A percentile compares a stretch with the other conserved stretches of the same genome.
Conservation (phyloP, 352 stramenopile genomes). For the Globisporangium cystogenes region DNA sequence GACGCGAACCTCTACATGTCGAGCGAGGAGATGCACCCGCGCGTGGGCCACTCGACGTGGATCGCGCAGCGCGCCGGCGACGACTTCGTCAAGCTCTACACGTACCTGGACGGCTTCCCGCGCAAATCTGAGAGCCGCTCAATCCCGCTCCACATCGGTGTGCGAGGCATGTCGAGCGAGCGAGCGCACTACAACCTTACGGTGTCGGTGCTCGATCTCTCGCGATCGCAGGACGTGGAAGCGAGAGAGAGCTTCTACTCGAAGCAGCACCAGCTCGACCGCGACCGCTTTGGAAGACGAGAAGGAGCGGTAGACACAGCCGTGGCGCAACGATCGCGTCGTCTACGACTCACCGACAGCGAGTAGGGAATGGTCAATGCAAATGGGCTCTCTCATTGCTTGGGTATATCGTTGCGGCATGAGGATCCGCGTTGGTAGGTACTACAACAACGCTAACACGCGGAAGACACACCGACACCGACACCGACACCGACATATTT, state of each 20-base stretch:
- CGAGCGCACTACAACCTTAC: conserved; percentile 37
- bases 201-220: conserved; percentile 58
- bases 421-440: no score
- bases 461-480: no score
- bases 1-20: conserved; percentile 74
- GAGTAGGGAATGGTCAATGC: not conserved
- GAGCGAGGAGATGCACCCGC: conserved; percentile 58
- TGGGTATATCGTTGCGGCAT: no score
- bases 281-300: conserved; percentile 5
- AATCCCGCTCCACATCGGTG: conserved; percentile 68
- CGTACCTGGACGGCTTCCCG: conserved; percentile 75
- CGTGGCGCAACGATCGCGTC: not conserved
- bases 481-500: no score
- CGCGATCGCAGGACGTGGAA: conserved; percentile 38
- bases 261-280: conserved; percentile 23
- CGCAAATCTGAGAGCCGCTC: conserved; percentile 46
- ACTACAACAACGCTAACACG: no score
- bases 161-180: conserved; percentile 35
- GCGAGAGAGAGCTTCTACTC: conserved; percentile 55
- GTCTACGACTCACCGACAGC: not conserved
- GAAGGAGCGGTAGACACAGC: not conserved
- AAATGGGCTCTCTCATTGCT: no score
- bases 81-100: conserved; percentile 61
- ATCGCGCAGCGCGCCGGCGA: conserved; percentile 54
- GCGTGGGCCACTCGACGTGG: conserved; percentile 58